Base-by-base conservation (phyloP, 2,329 filamentous ascomycete species). In the Diaporthe citri region DNA sequence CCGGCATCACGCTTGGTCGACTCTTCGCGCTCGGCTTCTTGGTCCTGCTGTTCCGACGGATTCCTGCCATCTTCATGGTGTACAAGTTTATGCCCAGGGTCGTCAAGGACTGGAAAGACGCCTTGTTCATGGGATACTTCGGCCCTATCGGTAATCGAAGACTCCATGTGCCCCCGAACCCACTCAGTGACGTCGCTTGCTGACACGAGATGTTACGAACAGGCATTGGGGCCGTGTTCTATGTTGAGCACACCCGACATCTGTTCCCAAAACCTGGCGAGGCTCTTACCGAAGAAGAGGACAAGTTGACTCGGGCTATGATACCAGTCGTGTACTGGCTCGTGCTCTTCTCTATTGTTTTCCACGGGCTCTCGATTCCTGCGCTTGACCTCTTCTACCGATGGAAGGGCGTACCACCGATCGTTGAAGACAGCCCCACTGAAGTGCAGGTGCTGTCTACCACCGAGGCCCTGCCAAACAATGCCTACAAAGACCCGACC, bases 51-150 rank as follows among this genome's bases (percentile, higher is more conserved):
- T 56, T 56, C 8, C 52, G 52, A 56, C 52, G 52, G 13, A 56
- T 56, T 31, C 52, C 52, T 34, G 52, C 52, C 22, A 56, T 56
- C 2, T 56, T 56, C 28, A 56, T 56, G 25, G 52, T 56, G 6
- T 56, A 56, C 52, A 56, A 56, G 28, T 56, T 56, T 25, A 56
- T 56, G 52, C 52, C 52, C 25, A 56, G 31, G 25, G 52, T 56
- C 31, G 52, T 56, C 52, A 56, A 56, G 5, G 52, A 56, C 9
- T 56, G 52, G 52, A 56, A 56, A 6, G 52, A 34, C 13, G 52
- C 52, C 17, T 31, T 56, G 13, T 56, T 56, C 8, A 56, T 56
- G 52, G 52, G 52, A 9, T 56, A 56, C 28, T 56, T 56, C 10
- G 52, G 52, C 4, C 52, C 52, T 1, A 56, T 56, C 6, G 52